Percentiles rank a stretch among this genome's conserved stretches.
phyloP scores from a whole-genome alignment of 2,329 filamentous ascomycete species.

The Colletotrichum coccodes region DNA sequence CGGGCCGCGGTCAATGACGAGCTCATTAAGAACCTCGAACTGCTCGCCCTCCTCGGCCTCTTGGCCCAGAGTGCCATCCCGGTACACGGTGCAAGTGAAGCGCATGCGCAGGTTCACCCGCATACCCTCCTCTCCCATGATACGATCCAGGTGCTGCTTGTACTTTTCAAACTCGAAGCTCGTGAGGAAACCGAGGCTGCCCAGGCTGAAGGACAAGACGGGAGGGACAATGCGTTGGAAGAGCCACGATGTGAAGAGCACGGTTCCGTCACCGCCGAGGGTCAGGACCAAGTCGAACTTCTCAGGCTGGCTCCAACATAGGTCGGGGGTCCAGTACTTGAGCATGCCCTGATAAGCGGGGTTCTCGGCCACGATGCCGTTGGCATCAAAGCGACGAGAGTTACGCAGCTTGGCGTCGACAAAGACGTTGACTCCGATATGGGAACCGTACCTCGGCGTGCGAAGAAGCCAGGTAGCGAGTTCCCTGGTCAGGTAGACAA shows the following conservation, averaged over 20 bases:
- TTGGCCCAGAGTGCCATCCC: constrained; percentile 69
- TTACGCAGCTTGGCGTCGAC: constrained; percentile 94
- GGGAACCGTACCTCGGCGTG: constrained; percentile 88
- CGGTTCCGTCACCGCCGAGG: constrained; percentile 86
- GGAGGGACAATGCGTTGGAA: constrained; percentile 90
- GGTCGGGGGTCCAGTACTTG: constrained; percentile 94
- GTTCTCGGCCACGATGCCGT: constrained; percentile 78
- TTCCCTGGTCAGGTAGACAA: constrained; percentile 90
- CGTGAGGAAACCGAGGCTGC: constrained; percentile 88
- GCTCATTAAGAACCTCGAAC: constrained; percentile 97
- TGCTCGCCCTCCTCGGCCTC: constrained; percentile 89
- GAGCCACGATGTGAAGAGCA: constrained; percentile 90
- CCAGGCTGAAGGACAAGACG: constrained; percentile 84
- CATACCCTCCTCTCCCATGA: constrained; percentile 97
- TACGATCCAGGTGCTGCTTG: constrained; percentile 83
- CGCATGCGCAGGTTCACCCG: constrained; percentile 98
- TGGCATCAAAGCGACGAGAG: constrained; percentile 87
- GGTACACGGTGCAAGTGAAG: constrained; percentile 97
- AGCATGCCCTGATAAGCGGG: constrained; percentile 84
- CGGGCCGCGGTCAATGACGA: constrained; percentile 97
- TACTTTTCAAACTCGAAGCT: constrained; percentile 90
- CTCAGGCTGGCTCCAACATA: constrained; percentile 94
- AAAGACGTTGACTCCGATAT: constrained; percentile 94
- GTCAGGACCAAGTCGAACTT: constrained; percentile 95
- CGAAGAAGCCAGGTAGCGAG: constrained; percentile 87